Percentiles rank a stretch among this genome's conserved stretches.
Evolutionary conservation across 2,329 filamentous ascomycete species (phyloP).

Genomic region (Pseudopithomyces chartarum): DNA sequence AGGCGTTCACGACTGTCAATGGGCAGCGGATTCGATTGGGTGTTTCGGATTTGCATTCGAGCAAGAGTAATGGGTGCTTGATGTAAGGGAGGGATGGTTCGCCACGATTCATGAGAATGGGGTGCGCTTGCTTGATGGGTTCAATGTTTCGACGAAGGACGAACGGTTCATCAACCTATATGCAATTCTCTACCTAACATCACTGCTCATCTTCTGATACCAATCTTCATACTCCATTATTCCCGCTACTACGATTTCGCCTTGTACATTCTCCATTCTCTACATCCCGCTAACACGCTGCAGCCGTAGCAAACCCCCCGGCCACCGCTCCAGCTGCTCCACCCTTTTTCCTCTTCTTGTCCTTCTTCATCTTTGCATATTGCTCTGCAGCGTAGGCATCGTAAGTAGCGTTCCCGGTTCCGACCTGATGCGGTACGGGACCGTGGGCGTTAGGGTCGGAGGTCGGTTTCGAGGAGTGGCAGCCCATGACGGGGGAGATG

Average conservation of each 20-base stretch:
- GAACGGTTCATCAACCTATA: no score
- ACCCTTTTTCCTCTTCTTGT: constrained; percentile 2
- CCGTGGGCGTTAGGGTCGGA: background rate
- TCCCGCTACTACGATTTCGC: background rate
- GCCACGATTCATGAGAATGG: background rate
- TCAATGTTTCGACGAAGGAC: no score
- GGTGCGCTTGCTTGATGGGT: background rate
- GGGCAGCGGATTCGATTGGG: constrained; percentile 69
- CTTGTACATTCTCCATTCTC: background rate
- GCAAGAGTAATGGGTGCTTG: constrained; percentile 45
- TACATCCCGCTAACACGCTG: background rate
- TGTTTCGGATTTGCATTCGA: constrained; percentile 47
- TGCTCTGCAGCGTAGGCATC: constrained; percentile 3
- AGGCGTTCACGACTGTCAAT: constrained; percentile 72
- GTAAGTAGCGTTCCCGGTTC: background rate
- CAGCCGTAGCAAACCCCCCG: background rate
- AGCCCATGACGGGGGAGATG: background rate
- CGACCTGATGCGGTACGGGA: background rate
- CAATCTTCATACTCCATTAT: no score
- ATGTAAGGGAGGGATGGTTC: constrained; percentile 31
- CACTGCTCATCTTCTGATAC: no score
- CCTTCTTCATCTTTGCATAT: constrained; percentile 1
- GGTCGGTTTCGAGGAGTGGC: background rate
- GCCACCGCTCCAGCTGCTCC: background rate
- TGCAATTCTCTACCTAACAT: no score